phyloP scores from a whole-genome alignment of 805 yeast genomes.

The Monosporozyma siamensis region DNA sequence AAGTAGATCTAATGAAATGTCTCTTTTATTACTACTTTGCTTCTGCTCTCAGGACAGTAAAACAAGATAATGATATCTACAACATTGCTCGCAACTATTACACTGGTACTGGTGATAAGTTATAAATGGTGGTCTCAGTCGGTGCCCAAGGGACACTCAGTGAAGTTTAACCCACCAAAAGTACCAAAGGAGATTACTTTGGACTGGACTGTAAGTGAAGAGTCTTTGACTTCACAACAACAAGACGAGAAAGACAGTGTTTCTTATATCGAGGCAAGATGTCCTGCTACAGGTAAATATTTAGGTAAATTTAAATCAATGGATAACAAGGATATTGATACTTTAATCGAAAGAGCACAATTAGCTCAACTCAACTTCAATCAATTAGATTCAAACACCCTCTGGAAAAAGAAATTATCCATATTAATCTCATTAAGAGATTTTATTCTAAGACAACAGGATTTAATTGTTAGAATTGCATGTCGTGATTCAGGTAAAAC shows the following conservation, averaged over 20 bases:
- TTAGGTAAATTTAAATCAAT: slow-evolving; percentile 64
- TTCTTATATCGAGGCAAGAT: slow-evolving; percentile 42
- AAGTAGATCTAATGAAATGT: not conserved
- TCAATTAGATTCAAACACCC: not conserved
- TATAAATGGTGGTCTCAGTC: slow-evolving; percentile 13
- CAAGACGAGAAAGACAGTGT: slow-evolving; percentile 80
- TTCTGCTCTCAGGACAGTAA: too few relatives aligned
- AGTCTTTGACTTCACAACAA: too few relatives aligned
- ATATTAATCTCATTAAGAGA: slow-evolving; percentile 63
- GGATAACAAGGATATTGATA: slow-evolving; percentile 62
- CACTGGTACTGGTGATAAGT: slow-evolving; percentile 4
- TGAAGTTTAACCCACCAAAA: not conserved
- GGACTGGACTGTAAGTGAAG: too few relatives aligned
- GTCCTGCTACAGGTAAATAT: slow-evolving; percentile 94
- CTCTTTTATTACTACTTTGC: too few relatives aligned
- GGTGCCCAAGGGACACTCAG: not conserved
- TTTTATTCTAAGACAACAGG: slow-evolving; percentile 73
- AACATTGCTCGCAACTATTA: not conserved
- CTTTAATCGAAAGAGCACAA: slow-evolving; percentile 37
- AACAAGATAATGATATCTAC: too few relatives aligned
- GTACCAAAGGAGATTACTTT: slow-evolving; percentile 11
- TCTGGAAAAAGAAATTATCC: slow-evolving; percentile 51
- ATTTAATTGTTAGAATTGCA: slow-evolving; percentile 79
- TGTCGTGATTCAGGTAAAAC: slow-evolving; percentile 97
- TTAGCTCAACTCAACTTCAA: slow-evolving; percentile 30